Evolutionary conservation across 768 basidiomycete genomes (phyloP).

Genomic region (Rhizopogon sp.): DNA sequence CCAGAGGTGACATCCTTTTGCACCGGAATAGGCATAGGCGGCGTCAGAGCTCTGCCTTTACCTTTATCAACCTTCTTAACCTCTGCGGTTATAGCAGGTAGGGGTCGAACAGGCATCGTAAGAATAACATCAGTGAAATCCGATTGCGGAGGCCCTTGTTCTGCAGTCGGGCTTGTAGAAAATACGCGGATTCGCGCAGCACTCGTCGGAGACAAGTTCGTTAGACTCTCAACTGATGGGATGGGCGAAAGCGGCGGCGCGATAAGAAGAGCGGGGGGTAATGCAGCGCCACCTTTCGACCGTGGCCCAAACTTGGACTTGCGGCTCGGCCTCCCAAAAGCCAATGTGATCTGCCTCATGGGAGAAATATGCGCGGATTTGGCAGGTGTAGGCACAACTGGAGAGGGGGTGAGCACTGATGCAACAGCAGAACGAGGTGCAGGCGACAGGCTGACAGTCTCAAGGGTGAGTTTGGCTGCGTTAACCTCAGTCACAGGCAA

Average conservation of each 20-base stretch:
- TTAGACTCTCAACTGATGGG: not conserved
- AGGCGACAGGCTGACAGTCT: not conserved
- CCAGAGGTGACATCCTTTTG: not conserved
- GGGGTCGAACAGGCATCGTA: not conserved
- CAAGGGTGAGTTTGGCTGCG: not conserved
- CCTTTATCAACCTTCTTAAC: slow-evolving; percentile 7
- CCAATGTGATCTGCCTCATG: not conserved
- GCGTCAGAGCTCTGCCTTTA: slow-evolving; percentile 4
- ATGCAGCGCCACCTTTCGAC: slow-evolving; percentile 3
- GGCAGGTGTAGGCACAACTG: not conserved
- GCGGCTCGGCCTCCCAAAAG: not conserved
- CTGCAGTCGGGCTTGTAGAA: not conserved
- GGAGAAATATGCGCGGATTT: not conserved
- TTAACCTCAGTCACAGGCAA: not conserved
- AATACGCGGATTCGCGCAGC: slow-evolving; percentile 9
- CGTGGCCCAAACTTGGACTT: not conserved
- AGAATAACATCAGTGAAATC: not conserved
- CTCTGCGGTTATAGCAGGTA: not conserved
- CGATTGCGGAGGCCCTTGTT: not conserved
- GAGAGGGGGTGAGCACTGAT: not conserved
- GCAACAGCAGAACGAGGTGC: slow-evolving; percentile 2
- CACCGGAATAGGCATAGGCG: slow-evolving; percentile 1
- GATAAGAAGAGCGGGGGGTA: slow-evolving; percentile 5
- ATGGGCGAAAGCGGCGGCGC: not conserved
- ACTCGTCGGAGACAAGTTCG: slow-evolving; percentile 7